A percentile compares a stretch with the other conserved stretches of the same genome.
Conservation (phyloP, 148 eudicot genomes). For the Cornus suecica region DNA sequence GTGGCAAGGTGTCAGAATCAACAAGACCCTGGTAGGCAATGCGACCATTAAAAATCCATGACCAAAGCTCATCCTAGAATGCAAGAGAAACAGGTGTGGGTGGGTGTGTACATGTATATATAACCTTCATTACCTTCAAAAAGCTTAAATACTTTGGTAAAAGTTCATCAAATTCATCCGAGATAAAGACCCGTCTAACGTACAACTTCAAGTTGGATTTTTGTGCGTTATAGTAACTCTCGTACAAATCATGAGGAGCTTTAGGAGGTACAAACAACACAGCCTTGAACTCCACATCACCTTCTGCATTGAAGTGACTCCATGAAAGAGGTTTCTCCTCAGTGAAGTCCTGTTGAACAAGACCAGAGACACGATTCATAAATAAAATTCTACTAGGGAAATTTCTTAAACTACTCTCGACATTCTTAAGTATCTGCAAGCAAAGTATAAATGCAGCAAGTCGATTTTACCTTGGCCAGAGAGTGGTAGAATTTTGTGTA, state of each 20-base stretch:
- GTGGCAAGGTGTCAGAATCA: conserved; percentile 96
- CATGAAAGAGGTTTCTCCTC: conserved; percentile 92
- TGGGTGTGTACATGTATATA: too few species aligned
- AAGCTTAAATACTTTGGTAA: conserved; percentile 92
- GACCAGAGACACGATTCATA: conserved; percentile 2
- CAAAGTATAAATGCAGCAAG: background rate
- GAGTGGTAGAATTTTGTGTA: conserved; percentile 88
- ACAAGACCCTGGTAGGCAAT: conserved; percentile 76
- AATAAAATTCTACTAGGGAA: background rate
- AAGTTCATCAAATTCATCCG: conserved; percentile 97
- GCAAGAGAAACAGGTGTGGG: background rate
- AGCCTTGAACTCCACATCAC: conserved; percentile 99
- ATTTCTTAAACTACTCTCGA: background rate
- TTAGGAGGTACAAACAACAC: conserved; percentile 91
- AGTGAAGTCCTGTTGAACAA: conserved; percentile 62
- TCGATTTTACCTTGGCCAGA: conserved; percentile 68
- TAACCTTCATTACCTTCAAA: conserved; percentile 54
- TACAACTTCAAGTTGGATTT: conserved; percentile 89
- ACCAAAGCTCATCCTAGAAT: background rate
- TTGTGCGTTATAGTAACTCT: conserved; percentile 88
- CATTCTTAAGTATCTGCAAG: background rate
- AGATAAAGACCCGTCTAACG: conserved; percentile 93
- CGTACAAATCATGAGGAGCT: conserved; percentile 96
- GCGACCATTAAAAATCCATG: conserved; percentile 16
- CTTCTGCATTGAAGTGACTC: conserved; percentile 98